Evolutionary conservation across 1,284 basidiomycete species (phyloP).

Genomic region (Cryptococcus sp.): DNA sequence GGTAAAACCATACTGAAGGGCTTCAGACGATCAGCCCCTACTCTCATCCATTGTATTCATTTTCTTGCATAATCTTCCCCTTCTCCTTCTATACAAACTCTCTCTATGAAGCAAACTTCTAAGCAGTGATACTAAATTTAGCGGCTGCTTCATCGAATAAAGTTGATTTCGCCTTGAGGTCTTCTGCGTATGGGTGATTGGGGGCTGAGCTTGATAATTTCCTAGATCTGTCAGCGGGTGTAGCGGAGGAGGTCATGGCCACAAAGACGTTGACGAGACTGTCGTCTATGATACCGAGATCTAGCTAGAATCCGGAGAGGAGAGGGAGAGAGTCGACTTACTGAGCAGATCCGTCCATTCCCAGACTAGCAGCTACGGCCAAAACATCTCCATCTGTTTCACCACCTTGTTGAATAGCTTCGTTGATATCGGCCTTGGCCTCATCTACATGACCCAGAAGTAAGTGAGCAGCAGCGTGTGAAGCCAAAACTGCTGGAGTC

Average conservation of each 20-base stretch:
- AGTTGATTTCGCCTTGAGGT: conserved; percentile 35
- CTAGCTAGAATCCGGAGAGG: neutral
- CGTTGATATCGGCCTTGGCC: conserved; percentile 77
- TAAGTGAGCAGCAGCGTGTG: conserved; percentile 77
- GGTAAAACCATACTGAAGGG: too few species aligned
- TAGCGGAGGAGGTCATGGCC: neutral
- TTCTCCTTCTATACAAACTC: too few species aligned
- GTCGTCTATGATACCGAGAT: neutral
- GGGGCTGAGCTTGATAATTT: conserved; percentile 31
- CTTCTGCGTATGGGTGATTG: conserved; percentile 37
- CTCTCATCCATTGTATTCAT: too few species aligned
- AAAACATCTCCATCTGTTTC: conserved; percentile 63
- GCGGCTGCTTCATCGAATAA: conserved; percentile 60
- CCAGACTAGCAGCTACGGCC: conserved; percentile 65
- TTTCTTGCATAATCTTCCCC: too few species aligned
- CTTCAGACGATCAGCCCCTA: too few species aligned
- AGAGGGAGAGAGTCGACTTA: conserved; percentile 48
- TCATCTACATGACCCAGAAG: conserved; percentile 73
- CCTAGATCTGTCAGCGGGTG: conserved; percentile 11
- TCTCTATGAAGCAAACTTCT: too few species aligned
- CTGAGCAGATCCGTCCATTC: conserved; percentile 58
- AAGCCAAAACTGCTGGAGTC: conserved; percentile 65
- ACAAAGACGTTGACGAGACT: too few species aligned
- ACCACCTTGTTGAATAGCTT: conserved; percentile 59
- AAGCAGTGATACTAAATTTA: conserved; percentile 54